Base-by-base conservation (phyloP, 2,329 filamentous ascomycete species). In the Aspergillus sp. region DNA sequence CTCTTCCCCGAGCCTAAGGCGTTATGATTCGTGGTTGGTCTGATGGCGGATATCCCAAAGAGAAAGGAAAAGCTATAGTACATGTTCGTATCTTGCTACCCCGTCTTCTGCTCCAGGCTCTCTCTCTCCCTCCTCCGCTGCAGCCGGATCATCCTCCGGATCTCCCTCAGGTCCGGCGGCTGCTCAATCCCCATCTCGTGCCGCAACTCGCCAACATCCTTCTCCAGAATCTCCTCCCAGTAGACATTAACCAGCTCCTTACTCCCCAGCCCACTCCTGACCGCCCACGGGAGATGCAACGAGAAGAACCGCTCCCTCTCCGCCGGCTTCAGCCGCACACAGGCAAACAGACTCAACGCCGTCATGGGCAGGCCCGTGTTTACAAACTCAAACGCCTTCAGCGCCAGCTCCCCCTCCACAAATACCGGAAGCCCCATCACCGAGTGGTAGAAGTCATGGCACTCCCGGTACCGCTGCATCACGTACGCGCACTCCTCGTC, bases 351-450 rank as follows among this genome's bases (percentile, higher is more conserved):
- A 52, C 82, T 86, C 43, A 98, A 60, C 0, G 84, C 91, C 6
- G 91, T 93, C 91, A 98, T 98, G 0, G 91, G 91, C 34, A 98
- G 65, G 20, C 93, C 63, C 1, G 88, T 96, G 55, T 96, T 98
- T 15, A 86, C 78, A 57, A 94, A 98, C 65, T 98, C 91, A 47
- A 98, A 94, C 0, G 88, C 86, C 64, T 98, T 98, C 46, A 98
- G 72, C n/a, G 89, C 91, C 8, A 98, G 74, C 67, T 98, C 91
- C 15, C 91, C 91, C 66, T 98, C 91, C n/a, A 86, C 74, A 42
- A 94, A 81, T 26, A 93, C 76, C 0, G 91, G 91, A 29, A 98
- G 64, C 0, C 89, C 89, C 1, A 88, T 94, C 32, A 98, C 69
- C 0, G 91, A 89, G 60, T 98, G 91, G 65, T 93, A 95, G 62